Evolutionary conservation across 495 filamentous ascomycete species (phyloP), one percentile per base, ranked within the genome.

Genomic region (Aspergillus panamensis): DNA sequence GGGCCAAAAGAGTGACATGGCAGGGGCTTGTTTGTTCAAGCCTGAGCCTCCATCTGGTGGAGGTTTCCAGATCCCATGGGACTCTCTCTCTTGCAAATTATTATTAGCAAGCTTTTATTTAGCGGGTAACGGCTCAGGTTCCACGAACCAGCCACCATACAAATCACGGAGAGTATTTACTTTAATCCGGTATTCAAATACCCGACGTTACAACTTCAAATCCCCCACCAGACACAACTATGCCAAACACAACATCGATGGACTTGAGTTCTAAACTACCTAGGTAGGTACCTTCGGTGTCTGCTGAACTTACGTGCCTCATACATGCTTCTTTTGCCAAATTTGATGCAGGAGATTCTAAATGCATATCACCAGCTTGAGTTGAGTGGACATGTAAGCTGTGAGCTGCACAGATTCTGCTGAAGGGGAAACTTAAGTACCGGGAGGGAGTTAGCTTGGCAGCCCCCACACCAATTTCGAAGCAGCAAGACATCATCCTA

Each of bases 1-100:
- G 60, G 59, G 43, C 47, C 60, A 55, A 69, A 62, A 56, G 66
- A 69, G 58, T 69, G 70, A 68, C 65, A 63, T 65, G 58, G 62
- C 53, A 66, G 51, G 53, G 56, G 56, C 57, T 50, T 53, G 43
- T 53, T 61, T 44, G 55, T 50, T 47, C 40, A 57, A 48, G 43
- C 42, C 56, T 52, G 55, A 51, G 45, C 45, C 47, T 49, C 39
- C 51, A 45, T 44, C 16, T 45, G 42, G 42, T 45, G 42, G 42
- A 45, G 42, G 42, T 45, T 45, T 45, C 42, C 42, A 45, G 42
- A 45, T 45, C 3, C n/a, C 19, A 17, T n/a, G n/a, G n/a, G n/a
- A n/a, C 9, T 9, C 42, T 45, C n/a, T 20, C 5, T 17, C 6
- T 12, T 17, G 2, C 4, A n/a, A 17, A 9, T 13, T 45, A 17